These are phyloP conservation scores for Rubroboletus satanas DNA, from an alignment of 768 basidiomycete species.

Conservation along the genomic window DNA sequence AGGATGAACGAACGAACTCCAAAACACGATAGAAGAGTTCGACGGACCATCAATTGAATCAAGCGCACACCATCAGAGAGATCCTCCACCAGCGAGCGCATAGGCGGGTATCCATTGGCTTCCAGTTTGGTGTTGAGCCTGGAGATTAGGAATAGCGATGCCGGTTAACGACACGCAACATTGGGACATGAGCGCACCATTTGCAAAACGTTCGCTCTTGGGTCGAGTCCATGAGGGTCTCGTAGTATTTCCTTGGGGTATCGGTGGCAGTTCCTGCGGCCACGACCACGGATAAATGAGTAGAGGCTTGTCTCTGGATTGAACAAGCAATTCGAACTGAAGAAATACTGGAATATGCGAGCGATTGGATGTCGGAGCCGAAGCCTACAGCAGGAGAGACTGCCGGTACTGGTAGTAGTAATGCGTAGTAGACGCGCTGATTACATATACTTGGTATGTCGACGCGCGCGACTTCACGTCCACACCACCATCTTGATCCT, in stretches of 20 bases:
- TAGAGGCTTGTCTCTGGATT: neutral
- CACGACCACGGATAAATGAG: neutral
- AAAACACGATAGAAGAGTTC: neutral
- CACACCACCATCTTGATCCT: conserved; percentile 7
- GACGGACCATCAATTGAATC: conserved; percentile 85
- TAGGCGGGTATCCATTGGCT: conserved; percentile 74
- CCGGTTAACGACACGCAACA: neutral
- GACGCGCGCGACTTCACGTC: conserved; percentile 32
- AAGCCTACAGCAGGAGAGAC: neutral
- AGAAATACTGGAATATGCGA: neutral
- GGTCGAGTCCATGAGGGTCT: conserved; percentile 29
- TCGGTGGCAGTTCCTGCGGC: neutral
- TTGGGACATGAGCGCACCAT: conserved; percentile 51
- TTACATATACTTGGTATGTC: conserved; percentile 10
- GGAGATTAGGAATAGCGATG: conserved; percentile 1
- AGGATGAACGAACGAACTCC: neutral
- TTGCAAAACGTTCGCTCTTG: conserved; percentile 89
- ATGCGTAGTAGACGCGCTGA: conserved; percentile 16
- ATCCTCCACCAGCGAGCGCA: conserved; percentile 86
- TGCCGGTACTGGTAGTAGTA: neutral
- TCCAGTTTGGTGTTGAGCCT: conserved; percentile 98
- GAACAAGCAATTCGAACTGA: neutral
- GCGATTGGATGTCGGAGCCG: neutral
- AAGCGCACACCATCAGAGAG: conserved; percentile 93
- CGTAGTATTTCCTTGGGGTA: neutral